These are phyloP conservation scores for Starmera quercuum DNA, from an alignment of 805 yeast species.

Conservation along the genomic window DNA sequence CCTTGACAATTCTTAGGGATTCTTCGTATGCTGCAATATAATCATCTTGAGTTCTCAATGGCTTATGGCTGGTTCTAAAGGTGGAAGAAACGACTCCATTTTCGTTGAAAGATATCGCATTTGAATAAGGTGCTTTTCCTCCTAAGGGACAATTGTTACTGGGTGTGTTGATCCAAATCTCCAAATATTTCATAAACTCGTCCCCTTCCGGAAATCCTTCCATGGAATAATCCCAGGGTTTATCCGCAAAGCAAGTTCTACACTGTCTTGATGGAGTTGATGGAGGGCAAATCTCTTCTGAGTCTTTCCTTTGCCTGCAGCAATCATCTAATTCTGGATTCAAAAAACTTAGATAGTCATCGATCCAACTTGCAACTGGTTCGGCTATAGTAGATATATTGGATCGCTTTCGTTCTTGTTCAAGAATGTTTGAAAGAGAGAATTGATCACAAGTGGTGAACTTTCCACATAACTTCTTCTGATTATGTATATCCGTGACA, in stretches of 20 bases:
- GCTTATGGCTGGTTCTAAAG: slow-evolving; percentile 76
- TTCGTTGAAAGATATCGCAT: slow-evolving; percentile 40
- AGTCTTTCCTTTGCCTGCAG: slow-evolving; percentile 58
- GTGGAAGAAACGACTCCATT: slow-evolving; percentile 44
- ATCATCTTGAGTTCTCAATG: slow-evolving; percentile 76
- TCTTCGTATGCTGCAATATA: slow-evolving; percentile 74
- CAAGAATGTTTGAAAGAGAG: slow-evolving; percentile 74
- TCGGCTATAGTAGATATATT: slow-evolving; percentile 60
- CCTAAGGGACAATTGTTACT: slow-evolving; percentile 93
- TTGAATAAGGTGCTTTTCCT: slow-evolving; percentile 86
- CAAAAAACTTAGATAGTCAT: slow-evolving; percentile 80
- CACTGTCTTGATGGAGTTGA: slow-evolving; percentile 64
- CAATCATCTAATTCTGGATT: slow-evolving; percentile 85
- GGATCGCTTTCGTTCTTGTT: slow-evolving; percentile 72
- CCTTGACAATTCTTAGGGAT: slow-evolving; percentile 58
- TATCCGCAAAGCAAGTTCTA: slow-evolving; percentile 59
- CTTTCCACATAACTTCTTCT: slow-evolving; percentile 77
- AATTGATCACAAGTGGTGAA: slow-evolving; percentile 76
- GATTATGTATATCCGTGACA: slow-evolving; percentile 52
- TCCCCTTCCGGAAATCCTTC: slow-evolving; percentile 72
- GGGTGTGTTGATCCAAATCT: slow-evolving; percentile 76
- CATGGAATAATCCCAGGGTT: slow-evolving; percentile 67
- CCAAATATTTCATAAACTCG: slow-evolving; percentile 64
- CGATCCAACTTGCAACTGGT: slow-evolving; percentile 90
- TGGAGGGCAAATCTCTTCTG: slow-evolving; percentile 57